Evolutionary conservation across 2,329 filamentous ascomycete species (phyloP).

Genomic region (Massarina eburnea): DNA sequence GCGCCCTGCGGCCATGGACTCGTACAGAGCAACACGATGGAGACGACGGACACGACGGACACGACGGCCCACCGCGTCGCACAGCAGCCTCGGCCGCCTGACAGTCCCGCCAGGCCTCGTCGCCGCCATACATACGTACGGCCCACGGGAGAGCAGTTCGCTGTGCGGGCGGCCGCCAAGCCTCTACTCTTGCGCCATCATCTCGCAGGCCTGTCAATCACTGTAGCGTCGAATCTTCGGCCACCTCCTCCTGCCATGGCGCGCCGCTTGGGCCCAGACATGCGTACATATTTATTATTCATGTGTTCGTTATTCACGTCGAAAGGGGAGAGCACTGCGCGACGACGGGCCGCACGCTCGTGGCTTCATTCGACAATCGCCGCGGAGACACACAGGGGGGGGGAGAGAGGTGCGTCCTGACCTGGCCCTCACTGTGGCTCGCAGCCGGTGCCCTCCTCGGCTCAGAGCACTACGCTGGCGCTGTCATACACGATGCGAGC

Average conservation of each 20-base stretch:
- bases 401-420: conserved; percentile 5
- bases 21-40: conserved; percentile 27
- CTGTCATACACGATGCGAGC: conserved; percentile 31
- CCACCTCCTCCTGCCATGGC: conserved; percentile 13
- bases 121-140: not conserved
- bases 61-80: conserved; percentile 19
- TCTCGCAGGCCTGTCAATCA: conserved; percentile 34
- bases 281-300: too few relatives aligned
- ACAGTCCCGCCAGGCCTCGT: conserved; percentile 30
- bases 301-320: too few relatives aligned
- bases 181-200: conserved; percentile 18
- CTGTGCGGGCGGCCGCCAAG: conserved; percentile 23
- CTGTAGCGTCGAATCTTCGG: conserved; percentile 28
- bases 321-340: conserved; percentile 11
- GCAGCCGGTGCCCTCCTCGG: conserved; percentile 9
- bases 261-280: not conserved
- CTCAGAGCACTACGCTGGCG: conserved; percentile 16
- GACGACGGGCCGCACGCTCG: conserved; percentile 5
- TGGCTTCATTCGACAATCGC: conserved; percentile 9
- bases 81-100: conserved; percentile 34
- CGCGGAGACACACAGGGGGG: conserved; percentile 3
- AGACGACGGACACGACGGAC: conserved; percentile 13
- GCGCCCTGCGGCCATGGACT: conserved; percentile 10
- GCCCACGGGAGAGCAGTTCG: conserved; percentile 24
- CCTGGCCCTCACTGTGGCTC: conserved; percentile 6